Conservation (phyloP, 257 asterid genomes). For the Thymus quinquecostatus region DNA sequence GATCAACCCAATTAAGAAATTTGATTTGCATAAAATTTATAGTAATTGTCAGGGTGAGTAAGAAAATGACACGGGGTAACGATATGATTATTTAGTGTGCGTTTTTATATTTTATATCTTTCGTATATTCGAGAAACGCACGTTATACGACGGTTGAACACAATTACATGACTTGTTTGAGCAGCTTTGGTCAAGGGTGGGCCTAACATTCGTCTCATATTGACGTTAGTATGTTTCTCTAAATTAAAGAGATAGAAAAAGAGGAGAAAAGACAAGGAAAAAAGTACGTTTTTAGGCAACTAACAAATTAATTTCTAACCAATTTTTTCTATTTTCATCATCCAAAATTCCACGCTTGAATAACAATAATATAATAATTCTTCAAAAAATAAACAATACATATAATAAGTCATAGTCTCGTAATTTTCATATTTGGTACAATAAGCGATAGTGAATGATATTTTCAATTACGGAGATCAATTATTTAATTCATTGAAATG, state of each 20-base stretch:
- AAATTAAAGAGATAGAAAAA: neutral
- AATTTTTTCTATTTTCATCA: conserved; percentile 9
- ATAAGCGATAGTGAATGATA: neutral
- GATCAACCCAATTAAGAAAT: neutral
- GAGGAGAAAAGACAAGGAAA: neutral
- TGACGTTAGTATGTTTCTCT: conserved; percentile 20
- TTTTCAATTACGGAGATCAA: too few relatives aligned
- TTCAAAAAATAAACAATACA: too few relatives aligned
- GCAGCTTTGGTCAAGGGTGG: conserved; percentile 27
- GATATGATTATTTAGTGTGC: too few relatives aligned
- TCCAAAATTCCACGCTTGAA: conserved; percentile 16
- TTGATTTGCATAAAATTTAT: too few relatives aligned
- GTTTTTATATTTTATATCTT: too few relatives aligned
- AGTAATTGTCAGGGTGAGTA: neutral
- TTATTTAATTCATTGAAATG: too few relatives aligned
- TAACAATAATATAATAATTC: too few relatives aligned
- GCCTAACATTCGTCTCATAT: conserved; percentile 29
- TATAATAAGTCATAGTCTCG: too few relatives aligned
- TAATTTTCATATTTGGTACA: neutral
- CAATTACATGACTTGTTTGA: neutral
- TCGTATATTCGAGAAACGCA: too few relatives aligned
- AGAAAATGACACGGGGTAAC: neutral
- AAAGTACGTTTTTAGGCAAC: conserved; percentile 22
- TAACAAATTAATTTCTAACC: conserved; percentile 22
- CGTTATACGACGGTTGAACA: neutral